A percentile compares a stretch with the other conserved stretches of the same genome.
These are phyloP conservation scores for Neltuma alba DNA, from an alignment of 306 rosid genomes.

Conservation along the genomic window DNA sequence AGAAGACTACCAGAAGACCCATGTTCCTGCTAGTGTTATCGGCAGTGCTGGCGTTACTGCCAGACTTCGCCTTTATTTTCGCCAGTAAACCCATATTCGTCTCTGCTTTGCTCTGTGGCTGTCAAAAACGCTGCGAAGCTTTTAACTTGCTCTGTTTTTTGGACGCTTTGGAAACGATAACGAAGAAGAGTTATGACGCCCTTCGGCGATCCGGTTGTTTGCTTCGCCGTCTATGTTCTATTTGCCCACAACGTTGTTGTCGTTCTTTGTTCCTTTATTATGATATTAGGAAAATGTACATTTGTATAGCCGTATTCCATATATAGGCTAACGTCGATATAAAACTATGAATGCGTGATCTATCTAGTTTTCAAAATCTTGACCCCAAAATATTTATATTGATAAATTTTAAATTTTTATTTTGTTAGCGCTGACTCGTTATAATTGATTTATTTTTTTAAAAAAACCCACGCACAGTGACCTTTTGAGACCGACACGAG, in stretches of 20 bases:
- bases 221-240: not conserved
- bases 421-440: no score
- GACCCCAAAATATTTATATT: no score
- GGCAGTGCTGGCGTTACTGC: not conserved
- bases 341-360: no score
- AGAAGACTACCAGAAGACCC: slow-evolving; percentile 70
- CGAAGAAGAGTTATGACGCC: not conserved
- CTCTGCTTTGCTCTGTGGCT: not conserved
- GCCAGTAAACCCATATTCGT: slow-evolving; percentile 34
- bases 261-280: not conserved
- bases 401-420: no score
- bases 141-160: not conserved
- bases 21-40: slow-evolving; percentile 55
- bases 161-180: not conserved
- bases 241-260: not conserved
- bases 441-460: no score
- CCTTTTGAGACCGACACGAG: no score
- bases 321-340: no score
- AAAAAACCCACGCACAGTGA: no score
- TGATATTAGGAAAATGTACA: not conserved
- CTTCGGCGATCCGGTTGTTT: not conserved
- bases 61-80: slow-evolving; percentile 35
- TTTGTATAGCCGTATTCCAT: no score
- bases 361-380: not conserved
- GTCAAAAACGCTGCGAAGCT: not conserved